Evolutionary conservation across 306 rosid genomes (phyloP).

Genomic region (Rosa lucieae): DNA sequence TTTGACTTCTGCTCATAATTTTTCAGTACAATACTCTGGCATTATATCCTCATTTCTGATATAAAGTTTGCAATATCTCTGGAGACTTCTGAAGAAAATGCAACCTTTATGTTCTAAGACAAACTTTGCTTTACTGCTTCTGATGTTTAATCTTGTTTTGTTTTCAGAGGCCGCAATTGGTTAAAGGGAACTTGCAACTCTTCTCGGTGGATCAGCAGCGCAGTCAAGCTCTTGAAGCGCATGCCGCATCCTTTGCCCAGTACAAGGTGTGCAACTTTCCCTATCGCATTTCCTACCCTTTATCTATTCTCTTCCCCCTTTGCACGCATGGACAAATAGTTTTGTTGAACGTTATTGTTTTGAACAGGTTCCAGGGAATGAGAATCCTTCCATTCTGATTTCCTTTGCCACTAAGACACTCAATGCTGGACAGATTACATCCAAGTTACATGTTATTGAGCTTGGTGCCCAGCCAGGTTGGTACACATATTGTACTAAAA

Average conservation of each 20-base stretch:
- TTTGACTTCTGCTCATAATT: conserved; percentile 1
- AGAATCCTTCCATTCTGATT: conserved; percentile 79
- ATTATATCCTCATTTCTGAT: not conserved
- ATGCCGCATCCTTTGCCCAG: conserved; percentile 96
- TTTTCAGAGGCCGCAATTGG: conserved; percentile 87
- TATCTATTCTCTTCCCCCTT: not conserved
- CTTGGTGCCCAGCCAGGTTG: conserved; percentile 99
- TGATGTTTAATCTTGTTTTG: conserved; percentile 24
- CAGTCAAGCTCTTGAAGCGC: conserved; percentile 99
- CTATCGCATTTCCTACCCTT: not conserved
- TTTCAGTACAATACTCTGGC: not conserved
- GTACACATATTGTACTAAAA: not conserved
- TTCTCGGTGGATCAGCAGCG: conserved; percentile 97
- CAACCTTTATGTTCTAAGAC: not conserved
- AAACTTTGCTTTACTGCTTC: conserved; percentile 14
- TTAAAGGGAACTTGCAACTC: conserved; percentile 98
- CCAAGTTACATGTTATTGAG: conserved; percentile 94
- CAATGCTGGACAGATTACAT: conserved; percentile 90
- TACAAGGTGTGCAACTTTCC: conserved; percentile 56
- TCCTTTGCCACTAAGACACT: conserved; percentile 91
- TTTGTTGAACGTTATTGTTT: conserved; percentile 16
- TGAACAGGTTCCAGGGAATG: conserved; percentile 88
- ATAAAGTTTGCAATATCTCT: not conserved
- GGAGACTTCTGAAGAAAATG: not conserved
- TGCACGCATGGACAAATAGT: not conserved